Percentiles rank a stretch among this genome's conserved stretches.
Conservation (phyloP, 202 grass and related monocot species). For the Cymbopogon flexuosus region DNA sequence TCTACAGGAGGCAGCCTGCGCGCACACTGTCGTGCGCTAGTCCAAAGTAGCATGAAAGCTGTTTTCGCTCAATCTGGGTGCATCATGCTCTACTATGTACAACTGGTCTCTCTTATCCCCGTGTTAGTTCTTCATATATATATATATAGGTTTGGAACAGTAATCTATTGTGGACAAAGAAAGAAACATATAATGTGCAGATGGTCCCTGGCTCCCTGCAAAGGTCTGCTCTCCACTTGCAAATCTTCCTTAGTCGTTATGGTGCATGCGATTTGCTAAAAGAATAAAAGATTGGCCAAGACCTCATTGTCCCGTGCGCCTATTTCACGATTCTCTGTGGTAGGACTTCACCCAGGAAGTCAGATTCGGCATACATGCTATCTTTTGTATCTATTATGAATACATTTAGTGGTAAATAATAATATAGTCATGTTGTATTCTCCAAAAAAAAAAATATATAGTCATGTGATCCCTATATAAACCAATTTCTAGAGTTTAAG, state of each 20-base stretch:
- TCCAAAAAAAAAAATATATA: too few relatives aligned
- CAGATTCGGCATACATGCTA: background rate
- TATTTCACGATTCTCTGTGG: background rate
- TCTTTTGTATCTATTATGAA: background rate
- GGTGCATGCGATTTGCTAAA: background rate
- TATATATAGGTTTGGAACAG: conserved; percentile 47
- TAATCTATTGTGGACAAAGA: conserved; percentile 31
- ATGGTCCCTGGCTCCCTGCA: conserved; percentile 16
- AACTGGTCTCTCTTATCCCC: background rate
- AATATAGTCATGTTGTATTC: too few relatives aligned
- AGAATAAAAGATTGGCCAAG: background rate
- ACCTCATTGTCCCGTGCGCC: background rate
- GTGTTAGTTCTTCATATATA: conserved; percentile 6
- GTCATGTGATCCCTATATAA: too few relatives aligned
- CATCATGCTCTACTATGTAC: conserved; percentile 22
- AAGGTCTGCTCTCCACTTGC: conserved; percentile 17
- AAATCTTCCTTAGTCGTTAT: conserved; percentile 18
- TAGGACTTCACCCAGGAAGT: background rate
- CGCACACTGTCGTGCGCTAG: background rate
- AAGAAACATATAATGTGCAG: conserved; percentile 39
- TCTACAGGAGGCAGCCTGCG: background rate
- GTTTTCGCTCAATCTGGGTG: conserved; percentile 9
- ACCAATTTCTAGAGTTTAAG: too few relatives aligned
- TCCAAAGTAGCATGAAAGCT: conserved; percentile 23
- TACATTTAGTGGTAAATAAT: too few relatives aligned